Base-by-base conservation (phyloP, 345 rosid species). In the Gossypioides kirkii region DNA sequence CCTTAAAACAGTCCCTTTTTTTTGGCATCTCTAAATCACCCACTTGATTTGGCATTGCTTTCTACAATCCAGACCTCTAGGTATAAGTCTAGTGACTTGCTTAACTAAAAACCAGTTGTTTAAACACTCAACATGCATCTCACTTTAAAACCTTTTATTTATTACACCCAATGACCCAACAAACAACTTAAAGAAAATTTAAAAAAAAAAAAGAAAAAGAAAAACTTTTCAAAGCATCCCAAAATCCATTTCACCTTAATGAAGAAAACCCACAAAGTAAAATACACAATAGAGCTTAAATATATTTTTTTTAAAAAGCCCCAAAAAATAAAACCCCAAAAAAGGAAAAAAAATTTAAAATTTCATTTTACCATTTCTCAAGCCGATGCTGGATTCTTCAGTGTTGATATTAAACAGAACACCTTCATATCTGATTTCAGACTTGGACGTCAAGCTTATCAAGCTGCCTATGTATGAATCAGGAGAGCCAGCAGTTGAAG, bases 401-500 rank as follows among this genome's bases (percentile, higher is more conserved):
- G 88, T 81, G 79, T 84, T 87, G 77, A 87, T 87, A 70, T 84
- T 87, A 69, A 81, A 87, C 47, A 84, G 86, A 72, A 84, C 77
- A 47, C 90, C 90, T 59, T 87, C 88, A 62, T 87, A 87, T 62
- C 90, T 81, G 77, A 87, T 87, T 81, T 87, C 88, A 38, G 84
- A 81, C 79, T 87, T 87, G n/a, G 90, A 87, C 4, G 90, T 87
- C 83, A 84, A 67, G 80, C 88, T 87, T 49, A 87, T 87, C 79
- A 84, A 78, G 79, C 87, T 84, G 18, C 90, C 88, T 49, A 87
- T 80, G 76, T 84, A 87, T 2, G 88, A 87, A 81, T 87, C 80
- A 38, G 82, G 77, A 17, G 80, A 60, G 14, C 74, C 76, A 46
- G 72, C 14, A 12, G 76, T 42, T 32, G 74, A 70, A 46, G 82